Evolutionary conservation across 352 stramenopile genomes (phyloP), one percentile per base, ranked within the genome.

Genomic region (Phytophthora uliginosa): DNA sequence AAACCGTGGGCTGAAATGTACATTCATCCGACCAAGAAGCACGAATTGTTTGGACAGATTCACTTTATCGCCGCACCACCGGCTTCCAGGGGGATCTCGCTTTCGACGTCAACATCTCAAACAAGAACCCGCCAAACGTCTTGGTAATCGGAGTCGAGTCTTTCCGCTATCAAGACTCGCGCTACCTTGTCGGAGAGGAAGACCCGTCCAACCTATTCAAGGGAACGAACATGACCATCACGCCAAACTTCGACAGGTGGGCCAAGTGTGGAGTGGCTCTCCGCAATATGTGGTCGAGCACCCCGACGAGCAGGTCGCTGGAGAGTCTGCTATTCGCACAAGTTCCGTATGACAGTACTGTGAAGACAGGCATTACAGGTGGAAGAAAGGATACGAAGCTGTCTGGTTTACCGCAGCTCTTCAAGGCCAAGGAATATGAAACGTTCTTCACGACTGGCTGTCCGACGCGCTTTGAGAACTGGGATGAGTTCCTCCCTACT

Each of bases 281-380:
- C 40, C 67, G 66, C 28, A 91, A 89, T 36, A 66, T 88, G 22
- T 91, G 83, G 79, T 89, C 83, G 2, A 89, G 77, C 48, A 88
- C 73, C 55, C 73, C 72, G 13, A 89, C 83, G 24, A 91, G 81
- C 59, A 77, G 83, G 12, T 89, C 83, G 5, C 10, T 91, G 3
- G 81, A 88, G 61, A 87, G 79, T 51, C 74, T 88, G 31, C 40
- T 89, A 12, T 91, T 83, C 63, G 83, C 69, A 0, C 81, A 91
- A 56, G 33, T 89, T 28, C 69, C 81, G 13, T 85, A 82, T 48
- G 74, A 90, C 38, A 76, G 69, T 17, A 59, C 77, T 10, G 55
- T 70, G 1, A 67, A 78, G 31, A 77, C 77, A 2, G 83, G 77
- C 34, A 85, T 79, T 22, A 76, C 67, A 8, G 56, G 59, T 1